A percentile compares a stretch with the other conserved stretches of the same genome.
These are phyloP conservation scores for Suhomyces sp. DNA, from an alignment of 805 yeast species.

Conservation along the genomic window DNA sequence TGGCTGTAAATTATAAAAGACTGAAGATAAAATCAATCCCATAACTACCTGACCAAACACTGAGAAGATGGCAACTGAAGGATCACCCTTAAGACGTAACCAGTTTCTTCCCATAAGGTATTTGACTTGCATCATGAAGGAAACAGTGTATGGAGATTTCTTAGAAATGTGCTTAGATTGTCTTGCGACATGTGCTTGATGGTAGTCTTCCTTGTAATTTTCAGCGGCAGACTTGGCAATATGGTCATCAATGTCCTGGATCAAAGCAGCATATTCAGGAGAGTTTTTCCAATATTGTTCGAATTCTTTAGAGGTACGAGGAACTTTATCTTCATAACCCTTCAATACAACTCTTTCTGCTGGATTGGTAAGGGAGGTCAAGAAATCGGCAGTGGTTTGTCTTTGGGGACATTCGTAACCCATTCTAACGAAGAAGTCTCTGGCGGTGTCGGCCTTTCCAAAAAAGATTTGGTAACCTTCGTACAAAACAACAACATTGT, in stretches of 20 bases:
- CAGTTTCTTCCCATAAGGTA: slow-evolving; percentile 46
- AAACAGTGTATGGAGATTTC: slow-evolving; percentile 53
- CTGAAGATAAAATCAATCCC: slow-evolving; percentile 57
- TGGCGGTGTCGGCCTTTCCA: slow-evolving; percentile 48
- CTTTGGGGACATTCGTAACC: slow-evolving; percentile 58
- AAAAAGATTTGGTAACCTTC: slow-evolving; percentile 57
- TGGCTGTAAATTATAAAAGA: slow-evolving; percentile 51
- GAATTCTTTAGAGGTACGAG: slow-evolving; percentile 27
- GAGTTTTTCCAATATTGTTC: slow-evolving; percentile 45
- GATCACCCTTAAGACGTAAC: slow-evolving; percentile 51
- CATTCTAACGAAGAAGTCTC: slow-evolving; percentile 49
- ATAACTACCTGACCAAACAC: slow-evolving; percentile 48
- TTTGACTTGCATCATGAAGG: slow-evolving; percentile 52
- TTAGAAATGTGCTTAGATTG: slow-evolving; percentile 28
- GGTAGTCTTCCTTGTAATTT: slow-evolving; percentile 18
- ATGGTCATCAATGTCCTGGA: slow-evolving; percentile 13
- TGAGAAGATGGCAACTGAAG: slow-evolving; percentile 44
- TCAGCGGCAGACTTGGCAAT: slow-evolving; percentile 9
- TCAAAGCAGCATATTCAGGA: slow-evolving; percentile 32
- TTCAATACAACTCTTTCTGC: slow-evolving; percentile 43
- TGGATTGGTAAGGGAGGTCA: slow-evolving; percentile 57
- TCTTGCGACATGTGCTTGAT: slow-evolving; percentile 22
- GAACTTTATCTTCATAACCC: slow-evolving; percentile 50
- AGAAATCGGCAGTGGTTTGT: slow-evolving; percentile 59
- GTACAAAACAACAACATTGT: slow-evolving; percentile 60